A percentile compares a stretch with the other conserved stretches of the same genome.
Evolutionary conservation across 1,139 yeast genomes (phyloP).

Genomic region (Yamadazyma taylorii): DNA sequence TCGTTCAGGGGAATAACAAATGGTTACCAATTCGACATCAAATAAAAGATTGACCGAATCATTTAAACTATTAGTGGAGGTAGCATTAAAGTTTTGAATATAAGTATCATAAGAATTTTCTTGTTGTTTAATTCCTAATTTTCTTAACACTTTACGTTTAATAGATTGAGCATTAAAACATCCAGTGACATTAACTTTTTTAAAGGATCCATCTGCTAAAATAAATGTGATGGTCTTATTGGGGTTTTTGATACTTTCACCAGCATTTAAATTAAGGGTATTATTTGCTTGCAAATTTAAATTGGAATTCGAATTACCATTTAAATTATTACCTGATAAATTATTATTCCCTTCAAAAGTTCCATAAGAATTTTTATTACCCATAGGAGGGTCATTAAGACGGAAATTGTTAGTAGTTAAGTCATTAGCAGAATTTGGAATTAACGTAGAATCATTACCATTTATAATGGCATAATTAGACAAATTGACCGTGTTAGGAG

Average conservation of each 20-base stretch:
- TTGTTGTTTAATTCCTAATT: conserved; percentile 50
- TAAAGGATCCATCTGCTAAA: conserved; percentile 72
- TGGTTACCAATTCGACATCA: conserved; percentile 80
- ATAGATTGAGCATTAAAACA: conserved; percentile 82
- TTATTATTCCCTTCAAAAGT: neutral
- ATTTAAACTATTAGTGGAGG: conserved; percentile 3
- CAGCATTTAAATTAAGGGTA: conserved; percentile 6
- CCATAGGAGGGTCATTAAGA: conserved; percentile 4
- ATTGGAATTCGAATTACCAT: conserved; percentile 3
- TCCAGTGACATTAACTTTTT: conserved; percentile 71
- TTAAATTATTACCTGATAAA: conserved; percentile 4
- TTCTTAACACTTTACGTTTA: conserved; percentile 66
- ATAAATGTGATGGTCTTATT: conserved; percentile 62
- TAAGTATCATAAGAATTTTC: conserved; percentile 45
- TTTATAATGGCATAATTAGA: conserved; percentile 13
- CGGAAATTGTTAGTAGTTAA: conserved; percentile 7
- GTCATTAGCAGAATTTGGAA: conserved; percentile 6
- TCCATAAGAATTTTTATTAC: neutral
- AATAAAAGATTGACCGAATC: conserved; percentile 50
- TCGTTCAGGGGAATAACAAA: conserved; percentile 75
- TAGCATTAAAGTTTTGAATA: conserved; percentile 24
- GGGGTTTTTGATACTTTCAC: conserved; percentile 28
- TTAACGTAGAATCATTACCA: conserved; percentile 16
- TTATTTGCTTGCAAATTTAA: neutral
- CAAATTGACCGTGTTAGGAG: conserved; percentile 12